Evolutionary conservation across 768 basidiomycete species (phyloP).

Genomic region (Calocybe indica): DNA sequence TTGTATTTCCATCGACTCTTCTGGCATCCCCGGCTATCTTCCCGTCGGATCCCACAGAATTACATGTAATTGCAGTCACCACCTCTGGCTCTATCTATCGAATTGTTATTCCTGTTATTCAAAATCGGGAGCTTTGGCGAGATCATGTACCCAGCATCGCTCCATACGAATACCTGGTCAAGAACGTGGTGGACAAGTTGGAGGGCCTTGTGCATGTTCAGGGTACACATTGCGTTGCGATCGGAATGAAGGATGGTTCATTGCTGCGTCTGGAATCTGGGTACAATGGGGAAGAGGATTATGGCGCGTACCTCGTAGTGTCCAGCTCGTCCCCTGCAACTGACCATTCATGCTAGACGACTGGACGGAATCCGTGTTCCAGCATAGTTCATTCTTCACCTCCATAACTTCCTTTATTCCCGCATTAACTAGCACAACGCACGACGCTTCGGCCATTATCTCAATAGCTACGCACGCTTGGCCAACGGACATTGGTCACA

Average conservation of each 20-base stretch:
- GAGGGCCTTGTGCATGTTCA: slow-evolving; percentile 58
- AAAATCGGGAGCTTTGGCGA: slow-evolving; percentile 51
- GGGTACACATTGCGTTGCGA: slow-evolving; percentile 58
- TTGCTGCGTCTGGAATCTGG: slow-evolving; percentile 69
- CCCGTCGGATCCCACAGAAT: slow-evolving; percentile 41
- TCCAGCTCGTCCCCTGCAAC: slow-evolving; percentile 5
- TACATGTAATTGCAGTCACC: slow-evolving; percentile 72
- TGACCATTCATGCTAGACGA: slow-evolving; percentile 40
- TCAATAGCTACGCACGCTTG: slow-evolving; percentile 69
- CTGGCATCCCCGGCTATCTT: slow-evolving; percentile 63
- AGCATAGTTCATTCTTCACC: slow-evolving; percentile 62
- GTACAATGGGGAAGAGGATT: slow-evolving; percentile 43
- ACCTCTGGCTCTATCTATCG: slow-evolving; percentile 67
- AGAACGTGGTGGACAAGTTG: slow-evolving; percentile 38
- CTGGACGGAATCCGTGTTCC: slow-evolving; percentile 63
- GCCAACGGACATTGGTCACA: slow-evolving; percentile 66
- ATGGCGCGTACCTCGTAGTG: slow-evolving; percentile 41
- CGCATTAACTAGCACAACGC: slow-evolving; percentile 35
- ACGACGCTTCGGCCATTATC: slow-evolving; percentile 52
- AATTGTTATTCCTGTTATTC: slow-evolving; percentile 55
- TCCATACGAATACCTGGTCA: slow-evolving; percentile 65
- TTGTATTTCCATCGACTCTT: slow-evolving; percentile 70
- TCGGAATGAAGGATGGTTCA: slow-evolving; percentile 55
- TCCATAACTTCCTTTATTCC: slow-evolving; percentile 65
- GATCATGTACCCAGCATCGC: slow-evolving; percentile 47